Evolutionary conservation across 2,329 filamentous ascomycete genomes (phyloP).

Genomic region (Metarhizium album): DNA sequence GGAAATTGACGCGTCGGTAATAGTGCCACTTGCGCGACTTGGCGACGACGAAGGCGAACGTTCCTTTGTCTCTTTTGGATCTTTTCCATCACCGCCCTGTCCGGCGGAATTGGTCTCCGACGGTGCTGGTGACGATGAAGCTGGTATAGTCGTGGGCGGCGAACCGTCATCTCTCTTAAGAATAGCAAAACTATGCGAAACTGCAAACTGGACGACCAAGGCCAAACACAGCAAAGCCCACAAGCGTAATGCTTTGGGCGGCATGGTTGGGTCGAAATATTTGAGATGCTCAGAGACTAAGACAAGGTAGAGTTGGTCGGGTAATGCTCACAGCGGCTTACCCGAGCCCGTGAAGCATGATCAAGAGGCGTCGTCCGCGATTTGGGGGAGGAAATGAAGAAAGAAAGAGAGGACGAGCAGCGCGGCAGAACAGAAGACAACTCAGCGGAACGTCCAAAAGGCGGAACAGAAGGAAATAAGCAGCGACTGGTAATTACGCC

Average conservation of each 20-base stretch:
- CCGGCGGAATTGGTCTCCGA: not conserved
- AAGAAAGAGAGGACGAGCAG: not conserved
- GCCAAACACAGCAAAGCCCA: constrained; percentile 29
- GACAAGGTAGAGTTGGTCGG: constrained; percentile 8
- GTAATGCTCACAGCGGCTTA: constrained; percentile 10
- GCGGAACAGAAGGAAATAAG: not conserved
- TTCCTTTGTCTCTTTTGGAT: not conserved
- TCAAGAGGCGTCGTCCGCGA: not conserved
- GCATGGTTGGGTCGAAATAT: constrained; percentile 19
- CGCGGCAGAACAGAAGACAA: not conserved
- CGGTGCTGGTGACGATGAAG: not conserved
- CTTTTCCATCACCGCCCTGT: not conserved
- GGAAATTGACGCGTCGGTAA: not conserved
- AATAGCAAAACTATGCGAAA: constrained; percentile 22
- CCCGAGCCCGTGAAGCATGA: constrained; percentile 11
- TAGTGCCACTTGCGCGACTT: not conserved
- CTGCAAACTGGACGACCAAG: constrained; percentile 26
- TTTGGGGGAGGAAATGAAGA: not conserved
- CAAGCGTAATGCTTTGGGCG: constrained; percentile 20
- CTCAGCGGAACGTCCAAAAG: not conserved
- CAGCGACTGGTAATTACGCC: constrained; percentile 3
- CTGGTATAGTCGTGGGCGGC: constrained; percentile 1
- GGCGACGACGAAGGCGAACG: not conserved
- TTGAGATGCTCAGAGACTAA: constrained; percentile 4
- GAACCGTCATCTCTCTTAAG: constrained; percentile 23